Evolutionary conservation across 495 filamentous ascomycete species (phyloP), one percentile per base, ranked within the genome.

Genomic region (Neurospora tetrasperma): DNA sequence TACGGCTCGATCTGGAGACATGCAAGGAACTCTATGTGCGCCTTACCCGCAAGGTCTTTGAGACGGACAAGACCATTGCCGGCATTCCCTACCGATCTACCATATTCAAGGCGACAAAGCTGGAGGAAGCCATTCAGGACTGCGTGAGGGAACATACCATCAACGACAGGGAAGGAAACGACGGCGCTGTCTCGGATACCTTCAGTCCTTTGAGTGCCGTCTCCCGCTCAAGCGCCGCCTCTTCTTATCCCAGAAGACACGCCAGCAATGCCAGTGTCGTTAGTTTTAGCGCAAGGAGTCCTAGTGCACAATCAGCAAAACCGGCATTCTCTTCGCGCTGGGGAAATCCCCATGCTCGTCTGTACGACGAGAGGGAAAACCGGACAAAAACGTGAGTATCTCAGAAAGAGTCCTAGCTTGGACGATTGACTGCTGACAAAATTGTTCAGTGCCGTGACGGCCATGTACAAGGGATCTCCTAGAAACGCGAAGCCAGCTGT

Each of bases 11-110:
- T 77, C 83, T 98, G 39, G 95, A 98, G 79, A 96, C 93, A 2
- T 98, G 95, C 87, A 98, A 97, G 82, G 91, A 97, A 74, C 89
- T 98, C 12, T 99, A 98, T 77, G 93, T 97, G 73, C 90, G 92
- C 72, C 92, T 99, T 86, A 99, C 96, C 46, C 90, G 91, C 75
- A 90, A 90, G 78, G 96, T 98, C 0, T 99, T 99, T 75, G 94
- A 97, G 81, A 98, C 96, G 11, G 96, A 99, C 83, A 99, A 99
- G 84, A 98, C 95, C 8, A 89, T 99, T 74, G 93, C 92, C 20
- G 96, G 95, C 16, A 96, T 99, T 71, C 96, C 95, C 0, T 97
- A 96, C 77, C 89, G 92, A 35, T 94, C 92, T 20, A 98, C 96
- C 0, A 80, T 98, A 59, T 98, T 98, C 88, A 99, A 99, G 83